Evolutionary conservation across 2,329 filamentous ascomycete species (phyloP), one percentile per base, ranked within the genome.

Genomic region (Basipetospora chlamydospora): DNA sequence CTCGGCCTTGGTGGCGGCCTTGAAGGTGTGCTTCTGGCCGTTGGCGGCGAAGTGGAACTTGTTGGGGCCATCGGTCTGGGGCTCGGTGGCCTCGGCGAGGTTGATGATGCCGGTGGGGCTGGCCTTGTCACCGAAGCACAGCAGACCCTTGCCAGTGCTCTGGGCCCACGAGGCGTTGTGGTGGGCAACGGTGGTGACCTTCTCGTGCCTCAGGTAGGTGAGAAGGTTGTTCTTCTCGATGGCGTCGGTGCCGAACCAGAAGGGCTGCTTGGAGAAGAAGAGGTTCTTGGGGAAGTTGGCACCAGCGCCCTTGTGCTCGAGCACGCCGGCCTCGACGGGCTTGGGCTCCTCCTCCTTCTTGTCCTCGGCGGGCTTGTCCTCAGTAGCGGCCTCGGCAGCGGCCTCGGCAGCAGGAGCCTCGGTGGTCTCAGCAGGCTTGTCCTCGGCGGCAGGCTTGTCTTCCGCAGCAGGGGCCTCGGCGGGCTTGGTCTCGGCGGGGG

Each of bases 21-120:
- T 88, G 71, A 98, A 94, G 42, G 73, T 73, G 72, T 95, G 86
- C 76, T 94, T 93, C 64, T 92, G 80, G 48, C 80, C 81, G 61
- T 80, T 77, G 54, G 82, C 63, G 55, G 79, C 83, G 68, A 96
- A 81, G 53, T 76, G 67, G 68, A 98, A 94, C 63, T 90, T 87
- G 62, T 73, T 71, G 46, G 71, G 54, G 42, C 85, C 82, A 43
- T 86, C 80, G 58, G 77, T 74, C 56, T 72, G 70, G 41, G 92
- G 70, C 56, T 93, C 84, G 33, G 63, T 69, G 46, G 67, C 67
- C 55, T 76, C 70, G 42, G 70, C 85, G 57, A 95, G 64, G 61
- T 84, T 83, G 58, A 96, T 79, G 49, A 90, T 77, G 52, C 84
- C 80, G 47, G 77, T 69, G 42, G 88, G 87, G 41, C 72, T 70